Percentiles rank a stretch among this genome's conserved stretches.
Conservation (phyloP, 192 early-diverging fungal genomes). For the Gryganskiella cystojenkinii region DNA sequence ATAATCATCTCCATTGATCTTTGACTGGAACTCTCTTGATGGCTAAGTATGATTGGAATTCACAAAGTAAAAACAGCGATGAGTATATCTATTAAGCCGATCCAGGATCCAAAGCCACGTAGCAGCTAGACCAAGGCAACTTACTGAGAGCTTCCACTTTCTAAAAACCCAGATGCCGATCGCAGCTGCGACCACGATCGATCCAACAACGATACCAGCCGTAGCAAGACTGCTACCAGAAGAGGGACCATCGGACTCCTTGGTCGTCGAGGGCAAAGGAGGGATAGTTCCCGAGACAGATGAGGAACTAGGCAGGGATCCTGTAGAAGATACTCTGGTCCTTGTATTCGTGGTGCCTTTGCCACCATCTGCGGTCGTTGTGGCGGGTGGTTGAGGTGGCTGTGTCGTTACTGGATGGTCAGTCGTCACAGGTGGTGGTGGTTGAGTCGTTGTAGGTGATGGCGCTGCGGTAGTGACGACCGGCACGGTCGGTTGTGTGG, state of each 20-base stretch:
- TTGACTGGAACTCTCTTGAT: constrained; percentile 55
- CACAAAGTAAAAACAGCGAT: not conserved
- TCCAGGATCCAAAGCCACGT: too few relatives aligned
- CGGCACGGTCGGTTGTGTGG: not conserved
- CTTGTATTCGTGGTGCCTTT: too few relatives aligned
- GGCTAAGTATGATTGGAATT: constrained; percentile 33
- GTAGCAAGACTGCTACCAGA: constrained; percentile 25
- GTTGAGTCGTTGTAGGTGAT: not conserved
- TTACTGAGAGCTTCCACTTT: constrained; percentile 64
- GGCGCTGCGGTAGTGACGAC: not conserved
- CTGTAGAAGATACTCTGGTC: not conserved
- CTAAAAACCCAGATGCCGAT: constrained; percentile 64
- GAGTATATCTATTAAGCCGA: too few relatives aligned
- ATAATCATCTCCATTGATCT: constrained; percentile 53
- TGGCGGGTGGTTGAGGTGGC: not conserved
- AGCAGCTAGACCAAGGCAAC: too few relatives aligned
- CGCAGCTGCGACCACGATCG: constrained; percentile 54
- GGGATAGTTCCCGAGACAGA: not conserved
- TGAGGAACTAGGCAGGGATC: not conserved
- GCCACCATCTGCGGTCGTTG: too few relatives aligned
- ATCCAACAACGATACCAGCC: constrained; percentile 55
- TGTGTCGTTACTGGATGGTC: not conserved
- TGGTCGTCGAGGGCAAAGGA: not conserved
- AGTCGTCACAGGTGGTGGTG: not conserved
- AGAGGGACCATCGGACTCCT: not conserved